A percentile compares a stretch with the other conserved stretches of the same genome.
phyloP scores from a whole-genome alignment of 305 asterid species.

The Fraxinus albicans region DNA sequence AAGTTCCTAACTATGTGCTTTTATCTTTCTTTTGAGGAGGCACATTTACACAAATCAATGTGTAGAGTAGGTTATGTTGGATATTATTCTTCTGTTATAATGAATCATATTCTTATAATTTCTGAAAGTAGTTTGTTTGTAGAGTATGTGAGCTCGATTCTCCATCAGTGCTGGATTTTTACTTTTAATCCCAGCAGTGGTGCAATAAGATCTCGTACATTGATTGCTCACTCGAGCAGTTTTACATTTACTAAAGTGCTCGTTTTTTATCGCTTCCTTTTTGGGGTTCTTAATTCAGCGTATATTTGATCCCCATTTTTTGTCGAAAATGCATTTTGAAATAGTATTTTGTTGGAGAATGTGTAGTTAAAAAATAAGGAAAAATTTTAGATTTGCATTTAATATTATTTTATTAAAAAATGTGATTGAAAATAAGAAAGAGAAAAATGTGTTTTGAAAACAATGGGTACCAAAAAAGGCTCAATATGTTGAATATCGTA shows the following conservation, averaged over 20 bases:
- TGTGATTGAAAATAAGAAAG: too few relatives aligned
- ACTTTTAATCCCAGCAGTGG: neutral
- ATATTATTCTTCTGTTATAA: conserved; percentile 11
- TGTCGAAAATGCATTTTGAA: too few relatives aligned
- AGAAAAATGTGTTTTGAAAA: too few relatives aligned
- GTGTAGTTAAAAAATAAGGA: too few relatives aligned
- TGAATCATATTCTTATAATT: neutral
- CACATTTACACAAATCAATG: conserved; percentile 3
- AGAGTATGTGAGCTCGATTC: neutral
- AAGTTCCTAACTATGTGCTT: conserved; percentile 19
- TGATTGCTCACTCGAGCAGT: neutral
- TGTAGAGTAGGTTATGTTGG: conserved; percentile 12
- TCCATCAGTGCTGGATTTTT: neutral
- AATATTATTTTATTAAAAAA: too few relatives aligned
- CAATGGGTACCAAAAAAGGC: too few relatives aligned
- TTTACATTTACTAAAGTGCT: neutral
- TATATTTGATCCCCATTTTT: too few relatives aligned
- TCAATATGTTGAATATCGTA: neutral
- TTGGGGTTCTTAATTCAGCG: neutral
- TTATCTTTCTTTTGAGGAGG: conserved; percentile 2
- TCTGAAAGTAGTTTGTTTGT: neutral
- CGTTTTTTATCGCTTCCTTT: neutral
- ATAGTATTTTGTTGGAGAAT: too few relatives aligned
- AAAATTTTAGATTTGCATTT: too few relatives aligned
- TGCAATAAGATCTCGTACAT: neutral